These are phyloP conservation scores for Peronosclerospora sorghi DNA, from an alignment of 352 stramenopile species.

Conservation along the genomic window DNA sequence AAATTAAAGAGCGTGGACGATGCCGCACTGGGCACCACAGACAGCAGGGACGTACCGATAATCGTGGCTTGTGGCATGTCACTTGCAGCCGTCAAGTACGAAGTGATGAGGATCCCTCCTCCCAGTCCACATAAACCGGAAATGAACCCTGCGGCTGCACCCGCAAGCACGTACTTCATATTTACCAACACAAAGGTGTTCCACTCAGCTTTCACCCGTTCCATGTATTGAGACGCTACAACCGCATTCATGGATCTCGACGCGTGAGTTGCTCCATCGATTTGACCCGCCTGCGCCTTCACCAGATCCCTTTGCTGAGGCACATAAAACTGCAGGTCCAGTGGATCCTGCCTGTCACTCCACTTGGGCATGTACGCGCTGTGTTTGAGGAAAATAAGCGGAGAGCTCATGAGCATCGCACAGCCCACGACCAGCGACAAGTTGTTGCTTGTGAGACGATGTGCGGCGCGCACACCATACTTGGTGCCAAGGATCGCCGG, in stretches of 20 bases:
- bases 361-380: slow-evolving; percentile 66
- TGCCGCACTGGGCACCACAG: slow-evolving; percentile 69
- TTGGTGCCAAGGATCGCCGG: slow-evolving; percentile 67
- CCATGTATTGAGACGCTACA: slow-evolving; percentile 30
- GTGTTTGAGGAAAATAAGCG: slow-evolving; percentile 80
- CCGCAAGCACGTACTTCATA: slow-evolving; percentile 65
- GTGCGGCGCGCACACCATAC: slow-evolving; percentile 67
- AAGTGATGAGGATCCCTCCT: slow-evolving; percentile 79
- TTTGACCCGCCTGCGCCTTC: slow-evolving; percentile 3
- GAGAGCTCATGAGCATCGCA: slow-evolving; percentile 68
- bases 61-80: slow-evolving; percentile 79
- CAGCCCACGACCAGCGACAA: slow-evolving; percentile 64
- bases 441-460: slow-evolving; percentile 62
- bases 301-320: slow-evolving; percentile 23
- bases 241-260: slow-evolving; percentile 10
- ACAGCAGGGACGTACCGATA: slow-evolving; percentile 76
- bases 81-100: slow-evolving; percentile 74
- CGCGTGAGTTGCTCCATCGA: slow-evolving; percentile 4
- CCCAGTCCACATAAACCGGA: slow-evolving; percentile 73
- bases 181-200: slow-evolving; percentile 43
- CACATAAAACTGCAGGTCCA: slow-evolving; percentile 76
- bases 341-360: slow-evolving; percentile 31
- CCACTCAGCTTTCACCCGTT: slow-evolving; percentile 30
- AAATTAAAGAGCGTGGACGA: slow-evolving; percentile 77
- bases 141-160: slow-evolving; percentile 69